Evolutionary conservation across 2,329 filamentous ascomycete genomes (phyloP).

Genomic region (Ceratocystis harringtonii): DNA sequence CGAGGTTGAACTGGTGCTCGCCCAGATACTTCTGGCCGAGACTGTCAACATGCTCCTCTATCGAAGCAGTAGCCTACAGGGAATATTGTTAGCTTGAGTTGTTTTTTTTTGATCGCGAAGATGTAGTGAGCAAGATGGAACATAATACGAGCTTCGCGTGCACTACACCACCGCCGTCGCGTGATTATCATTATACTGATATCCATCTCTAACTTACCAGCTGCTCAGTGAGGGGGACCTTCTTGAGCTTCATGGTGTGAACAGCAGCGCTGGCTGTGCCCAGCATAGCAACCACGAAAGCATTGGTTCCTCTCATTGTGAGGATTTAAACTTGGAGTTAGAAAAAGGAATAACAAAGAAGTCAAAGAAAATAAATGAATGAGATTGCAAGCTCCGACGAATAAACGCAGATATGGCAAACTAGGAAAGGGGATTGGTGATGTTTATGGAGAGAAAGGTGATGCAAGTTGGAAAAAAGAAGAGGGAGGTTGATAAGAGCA

Average conservation of each 20-base stretch:
- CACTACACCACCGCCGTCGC: not conserved
- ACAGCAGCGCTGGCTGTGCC: conserved; percentile 71
- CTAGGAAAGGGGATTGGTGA: not conserved
- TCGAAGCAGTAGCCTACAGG: conserved; percentile 54
- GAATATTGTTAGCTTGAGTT: conserved; percentile 9
- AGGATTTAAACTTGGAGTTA: conserved; percentile 2
- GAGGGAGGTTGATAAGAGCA: conserved; percentile 3
- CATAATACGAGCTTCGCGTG: not conserved
- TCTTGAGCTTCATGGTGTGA: conserved; percentile 96
- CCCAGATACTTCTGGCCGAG: conserved; percentile 97
- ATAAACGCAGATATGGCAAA: conserved; percentile 12
- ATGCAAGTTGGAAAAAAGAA: not conserved
- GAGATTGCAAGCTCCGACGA: conserved; percentile 8
- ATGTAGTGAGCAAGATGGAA: conserved; percentile 9
- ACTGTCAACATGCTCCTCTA: conserved; percentile 65
- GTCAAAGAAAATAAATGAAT: conserved; percentile 3
- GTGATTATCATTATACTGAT: not conserved
- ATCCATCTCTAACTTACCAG: conserved; percentile 44
- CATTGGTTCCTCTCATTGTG: conserved; percentile 62
- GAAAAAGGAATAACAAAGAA: conserved; percentile 6
- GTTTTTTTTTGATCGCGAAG: conserved; percentile 6
- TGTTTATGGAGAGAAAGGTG: conserved; percentile 2
- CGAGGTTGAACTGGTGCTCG: conserved; percentile 49
- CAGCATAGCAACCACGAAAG: conserved; percentile 66
- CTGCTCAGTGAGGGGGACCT: conserved; percentile 83